These are phyloP conservation scores for Keithomyces neogunnii DNA, from an alignment of 2,329 filamentous ascomycete species.

Conservation along the genomic window DNA sequence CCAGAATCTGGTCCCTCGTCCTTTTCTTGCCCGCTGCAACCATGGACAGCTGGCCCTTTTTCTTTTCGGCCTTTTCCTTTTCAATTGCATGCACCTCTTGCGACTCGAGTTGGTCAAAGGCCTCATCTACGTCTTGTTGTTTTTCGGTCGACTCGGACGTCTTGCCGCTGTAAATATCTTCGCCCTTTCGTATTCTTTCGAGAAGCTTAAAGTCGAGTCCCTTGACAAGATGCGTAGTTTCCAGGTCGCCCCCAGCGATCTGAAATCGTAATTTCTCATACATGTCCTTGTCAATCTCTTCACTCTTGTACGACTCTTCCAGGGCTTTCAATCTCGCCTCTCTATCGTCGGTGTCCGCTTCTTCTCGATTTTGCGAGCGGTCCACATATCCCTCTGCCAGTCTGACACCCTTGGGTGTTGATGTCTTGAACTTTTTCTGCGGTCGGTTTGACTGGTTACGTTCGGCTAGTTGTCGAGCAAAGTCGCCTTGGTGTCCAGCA, in stretches of 20 bases:
- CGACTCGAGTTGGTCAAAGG: slow-evolving; percentile 51
- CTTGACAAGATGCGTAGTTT: slow-evolving; percentile 81
- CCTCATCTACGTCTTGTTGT: slow-evolving; percentile 49
- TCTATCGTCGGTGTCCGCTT: slow-evolving; percentile 43
- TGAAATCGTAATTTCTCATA: slow-evolving; percentile 69
- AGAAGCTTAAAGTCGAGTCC: slow-evolving; percentile 81
- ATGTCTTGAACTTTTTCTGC: slow-evolving; percentile 68
- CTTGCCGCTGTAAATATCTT: slow-evolving; percentile 49
- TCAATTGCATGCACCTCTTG: slow-evolving; percentile 44
- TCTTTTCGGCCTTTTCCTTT: slow-evolving; percentile 43
- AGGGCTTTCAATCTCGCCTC: slow-evolving; percentile 65
- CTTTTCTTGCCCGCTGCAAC: slow-evolving; percentile 50
- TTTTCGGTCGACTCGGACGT: slow-evolving; percentile 9
- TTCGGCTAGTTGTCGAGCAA: slow-evolving; percentile 77
- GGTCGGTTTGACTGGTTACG: slow-evolving; percentile 47
- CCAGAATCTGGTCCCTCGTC: slow-evolving; percentile 57
- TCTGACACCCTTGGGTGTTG: slow-evolving; percentile 74
- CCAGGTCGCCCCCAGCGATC: slow-evolving; percentile 74
- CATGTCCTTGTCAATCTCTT: slow-evolving; percentile 71
- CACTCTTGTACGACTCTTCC: slow-evolving; percentile 73
- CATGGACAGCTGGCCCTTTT: slow-evolving; percentile 53
- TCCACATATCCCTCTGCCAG: slow-evolving; percentile 77
- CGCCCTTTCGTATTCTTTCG: slow-evolving; percentile 58
- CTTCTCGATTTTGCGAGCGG: slow-evolving; percentile 58
- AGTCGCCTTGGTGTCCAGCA: slow-evolving; percentile 49